Evolutionary conservation across 495 filamentous ascomycete genomes (phyloP), one percentile per base, ranked within the genome.

Genomic region (Aspergillus cristatus): DNA sequence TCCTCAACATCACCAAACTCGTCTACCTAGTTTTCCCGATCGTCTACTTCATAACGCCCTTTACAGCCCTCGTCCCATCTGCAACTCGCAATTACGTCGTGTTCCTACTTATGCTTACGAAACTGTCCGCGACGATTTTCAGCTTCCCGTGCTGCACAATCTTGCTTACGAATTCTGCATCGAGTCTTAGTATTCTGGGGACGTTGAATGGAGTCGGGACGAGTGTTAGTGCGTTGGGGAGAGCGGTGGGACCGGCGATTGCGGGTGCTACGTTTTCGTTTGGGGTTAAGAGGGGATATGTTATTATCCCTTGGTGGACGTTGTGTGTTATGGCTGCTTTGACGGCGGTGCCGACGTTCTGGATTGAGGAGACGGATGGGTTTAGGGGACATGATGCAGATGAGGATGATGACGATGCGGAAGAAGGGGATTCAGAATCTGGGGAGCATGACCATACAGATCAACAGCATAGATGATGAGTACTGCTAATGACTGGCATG

Each of bases 131-230:
- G 8, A 73, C 73, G 25, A 87, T 89, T 37, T 84, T 95, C 55
- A 78, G 79, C 4, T 94, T 94, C 53, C 90, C 90, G 1, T 87
- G 82, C 54, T 79, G 71, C 12, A 91, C 82, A n/a, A 93, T 95
- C 48, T 59, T 95, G 14, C 67, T 97, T 13, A 94, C 89, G 32
- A 97, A 95, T 61, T 85, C 81, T 13, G 87, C 87, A 1, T 58
- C 67, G 0, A 82, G 75, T 32, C 62, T 95, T 22, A 65, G 74
- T 20, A 72, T 93, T 32, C 72, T 95, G 6, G 90, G 88, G 0
- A 94, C 89, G 1, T 62, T 97, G 34, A 97, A 97, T 53, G 90
- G 90, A 0, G 76, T 94, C 36, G 84, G 82, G 1, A 89, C 86
- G 1, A 81, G 79, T 34, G 70, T 88, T 20, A 80, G 78, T 43